A percentile compares a stretch with the other conserved stretches of the same genome.
phyloP scores from a whole-genome alignment of 805 yeast species.

The Metschnikowia koreensis region DNA sequence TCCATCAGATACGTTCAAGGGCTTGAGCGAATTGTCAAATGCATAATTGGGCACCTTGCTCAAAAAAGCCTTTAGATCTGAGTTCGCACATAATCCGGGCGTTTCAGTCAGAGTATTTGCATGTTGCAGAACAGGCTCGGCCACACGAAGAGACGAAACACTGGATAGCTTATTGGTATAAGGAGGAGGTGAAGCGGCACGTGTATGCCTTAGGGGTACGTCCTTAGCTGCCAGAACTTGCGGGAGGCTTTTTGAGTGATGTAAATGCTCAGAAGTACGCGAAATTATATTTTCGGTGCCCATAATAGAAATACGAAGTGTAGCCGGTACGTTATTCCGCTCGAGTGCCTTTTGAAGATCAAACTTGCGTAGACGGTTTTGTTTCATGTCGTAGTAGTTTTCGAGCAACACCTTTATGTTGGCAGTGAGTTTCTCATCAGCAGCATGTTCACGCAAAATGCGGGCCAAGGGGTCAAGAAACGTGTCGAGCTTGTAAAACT shows the following conservation, averaged over 20 bases:
- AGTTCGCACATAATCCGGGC: not conserved
- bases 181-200: not conserved
- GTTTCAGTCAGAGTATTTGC: not conserved
- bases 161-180: not conserved
- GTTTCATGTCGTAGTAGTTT: slow-evolving; percentile 28
- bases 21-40: slow-evolving; percentile 37
- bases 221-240: not conserved
- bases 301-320: slow-evolving; percentile 21
- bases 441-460: slow-evolving; percentile 13
- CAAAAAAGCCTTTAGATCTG: slow-evolving; percentile 3
- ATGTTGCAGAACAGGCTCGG: not conserved
- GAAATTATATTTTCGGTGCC: slow-evolving; percentile 15
- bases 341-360: slow-evolving; percentile 46
- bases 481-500: slow-evolving; percentile 29
- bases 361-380: slow-evolving; percentile 39
- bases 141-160: not conserved
- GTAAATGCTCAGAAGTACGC: not conserved
- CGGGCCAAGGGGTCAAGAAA: slow-evolving; percentile 27
- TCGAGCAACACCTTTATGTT: slow-evolving; percentile 23
- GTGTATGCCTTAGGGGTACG: not conserved
- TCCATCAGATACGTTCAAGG: slow-evolving; percentile 28
- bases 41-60: slow-evolving; percentile 24
- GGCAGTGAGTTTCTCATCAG: slow-evolving; percentile 15
- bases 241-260: not conserved
- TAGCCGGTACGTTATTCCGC: slow-evolving; percentile 27